These are phyloP conservation scores for Mycena amicta DNA, from an alignment of 768 basidiomycete genomes.

Conservation along the genomic window DNA sequence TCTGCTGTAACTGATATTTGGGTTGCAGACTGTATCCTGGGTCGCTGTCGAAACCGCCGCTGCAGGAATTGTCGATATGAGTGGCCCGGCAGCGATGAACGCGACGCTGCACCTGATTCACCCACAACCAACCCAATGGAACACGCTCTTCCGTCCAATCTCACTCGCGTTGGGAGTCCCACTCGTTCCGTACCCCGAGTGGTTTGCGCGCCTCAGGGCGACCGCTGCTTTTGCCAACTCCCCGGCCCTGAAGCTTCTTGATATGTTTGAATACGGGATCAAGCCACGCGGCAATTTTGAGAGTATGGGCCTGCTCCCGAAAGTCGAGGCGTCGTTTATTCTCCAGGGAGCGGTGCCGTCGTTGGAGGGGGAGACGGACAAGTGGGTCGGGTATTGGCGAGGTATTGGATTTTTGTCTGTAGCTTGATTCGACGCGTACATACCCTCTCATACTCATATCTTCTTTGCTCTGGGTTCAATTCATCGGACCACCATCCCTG, in stretches of 20 bases:
- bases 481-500: no score
- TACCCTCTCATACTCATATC: no score
- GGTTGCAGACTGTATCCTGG: conserved; percentile 10
- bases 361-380: neutral
- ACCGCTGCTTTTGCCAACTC: neutral
- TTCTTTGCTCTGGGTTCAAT: no score
- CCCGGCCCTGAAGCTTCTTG: conserved; percentile 4
- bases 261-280: conserved; percentile 1
- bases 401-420: conserved; percentile 8
- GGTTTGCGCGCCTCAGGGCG: conserved; percentile 30
- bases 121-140: conserved; percentile 32
- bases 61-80: conserved; percentile 31
- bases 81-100: conserved; percentile 3
- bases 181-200: conserved; percentile 33
- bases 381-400: conserved; percentile 9
- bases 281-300: neutral
- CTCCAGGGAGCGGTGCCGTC: neutral
- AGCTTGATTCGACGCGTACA: no score
- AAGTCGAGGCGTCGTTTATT: neutral
- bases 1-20: neutral
- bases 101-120: conserved; percentile 33
- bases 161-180: conserved; percentile 28
- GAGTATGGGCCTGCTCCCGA: no score
- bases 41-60: conserved; percentile 26
- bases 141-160: conserved; percentile 16